Evolutionary conservation across 345 rosid genomes (phyloP), one percentile per base, ranked within the genome.

Genomic region (Heritiera littoralis): DNA sequence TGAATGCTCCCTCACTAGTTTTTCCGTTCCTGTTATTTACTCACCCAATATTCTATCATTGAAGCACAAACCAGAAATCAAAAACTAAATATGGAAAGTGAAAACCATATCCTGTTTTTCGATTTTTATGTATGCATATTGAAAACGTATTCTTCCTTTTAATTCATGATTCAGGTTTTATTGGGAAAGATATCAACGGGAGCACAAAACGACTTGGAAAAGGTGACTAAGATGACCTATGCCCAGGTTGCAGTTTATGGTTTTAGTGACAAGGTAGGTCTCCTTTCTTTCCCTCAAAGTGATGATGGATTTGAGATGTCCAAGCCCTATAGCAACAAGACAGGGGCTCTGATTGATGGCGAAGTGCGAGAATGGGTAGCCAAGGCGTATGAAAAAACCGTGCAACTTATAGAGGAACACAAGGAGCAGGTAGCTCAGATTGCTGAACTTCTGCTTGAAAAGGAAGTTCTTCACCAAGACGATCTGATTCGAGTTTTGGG

Each of bases 241-340:
- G 98, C 97, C 12, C 99, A 96, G 82, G 98, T 96, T 14, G 98
- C 98, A 11, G 93, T 94, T 9, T 94, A 96, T 61, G 98, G 99
- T 59, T 96, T 96, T 81, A 96, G 99, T 23, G 97, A 94, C 65
- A 96, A 96, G 81, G 97, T 96, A 9, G 99, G 99, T 20, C 92
- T 96, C 30, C 94, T 94, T 68, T 96, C 99, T 0, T 96, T 96
- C 78, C 99, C 99, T 1, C 98, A 78, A 30, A 89, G 91, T 80
- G 97, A 92, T 1, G 98, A 92, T 64, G 77, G 83, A 4, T 86
- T 86, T 20, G 97, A 91, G 86, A 86, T 92, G 92, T 81, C 72
- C 17, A 94, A 94, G 88, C 97, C 99, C 1, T 96, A 94, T 80
- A 92, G 99, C 91, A 94, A 88, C 86, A 90, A 91, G 87, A 94